Conservation (phyloP, 805 yeast genomes). For the Pichia heedii region DNA sequence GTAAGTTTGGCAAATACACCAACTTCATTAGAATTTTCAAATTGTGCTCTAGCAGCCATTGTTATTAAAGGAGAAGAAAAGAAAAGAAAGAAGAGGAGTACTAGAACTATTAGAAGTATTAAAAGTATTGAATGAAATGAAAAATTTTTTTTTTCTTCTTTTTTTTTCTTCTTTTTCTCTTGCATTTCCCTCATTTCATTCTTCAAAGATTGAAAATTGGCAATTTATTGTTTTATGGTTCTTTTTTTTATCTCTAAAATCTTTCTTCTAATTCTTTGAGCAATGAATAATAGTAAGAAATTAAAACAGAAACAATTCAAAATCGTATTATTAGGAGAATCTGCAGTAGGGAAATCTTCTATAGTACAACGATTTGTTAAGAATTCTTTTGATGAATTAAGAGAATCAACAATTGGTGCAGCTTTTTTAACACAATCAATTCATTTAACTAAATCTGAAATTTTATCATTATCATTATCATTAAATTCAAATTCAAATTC, state of each 20-base stretch:
- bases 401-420: slow-evolving; percentile 80
- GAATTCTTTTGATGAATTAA: slow-evolving; percentile 60
- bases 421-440: slow-evolving; percentile 70
- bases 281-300: background rate
- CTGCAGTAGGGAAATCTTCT: slow-evolving; percentile 63
- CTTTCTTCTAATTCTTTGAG: background rate
- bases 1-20: slow-evolving; percentile 95
- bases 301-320: slow-evolving; percentile 39
- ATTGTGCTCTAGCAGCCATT: slow-evolving; percentile 69
- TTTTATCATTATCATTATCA: too few relatives aligned
- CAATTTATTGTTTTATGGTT: too few relatives aligned
- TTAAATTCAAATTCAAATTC: too few relatives aligned
- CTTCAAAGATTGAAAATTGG: too few relatives aligned
- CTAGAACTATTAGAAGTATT: too few relatives aligned
- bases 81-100: background rate
- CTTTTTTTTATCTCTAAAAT: slow-evolving; percentile 5
- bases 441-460: background rate
- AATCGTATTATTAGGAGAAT: slow-evolving; percentile 49
- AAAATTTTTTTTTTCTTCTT: too few relatives aligned
- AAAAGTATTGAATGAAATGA: too few relatives aligned
- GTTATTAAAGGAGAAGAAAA: background rate
- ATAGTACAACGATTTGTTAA: slow-evolving; percentile 63
- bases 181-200: too few relatives aligned
- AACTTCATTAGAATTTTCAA: slow-evolving; percentile 81
- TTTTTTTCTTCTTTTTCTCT: too few relatives aligned